phyloP scores from a whole-genome alignment of 768 basidiomycete genomes.

The Mycena vulgaris region DNA sequence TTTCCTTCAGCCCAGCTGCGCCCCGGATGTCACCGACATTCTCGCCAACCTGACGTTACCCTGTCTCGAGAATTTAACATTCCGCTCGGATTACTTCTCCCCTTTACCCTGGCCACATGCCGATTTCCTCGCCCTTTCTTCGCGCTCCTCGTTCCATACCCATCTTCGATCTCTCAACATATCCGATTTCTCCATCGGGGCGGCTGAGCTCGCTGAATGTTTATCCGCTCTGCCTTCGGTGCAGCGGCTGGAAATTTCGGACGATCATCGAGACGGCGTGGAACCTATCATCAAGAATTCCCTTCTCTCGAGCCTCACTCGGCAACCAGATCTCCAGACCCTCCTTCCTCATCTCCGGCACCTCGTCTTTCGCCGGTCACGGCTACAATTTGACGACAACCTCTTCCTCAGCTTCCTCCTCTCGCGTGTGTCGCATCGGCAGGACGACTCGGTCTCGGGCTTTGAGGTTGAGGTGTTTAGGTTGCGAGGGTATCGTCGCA shows the following conservation, averaged over 20 bases:
- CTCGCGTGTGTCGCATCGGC: too few relatives aligned
- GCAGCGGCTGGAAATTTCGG: conserved; percentile 23
- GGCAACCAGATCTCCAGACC: conserved; percentile 5
- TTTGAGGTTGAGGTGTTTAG: conserved; percentile 22
- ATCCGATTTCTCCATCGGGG: conserved; percentile 21
- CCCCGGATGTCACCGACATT: conserved; percentile 28
- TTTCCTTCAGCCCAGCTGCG: conserved; percentile 18
- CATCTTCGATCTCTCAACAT: conserved; percentile 22
- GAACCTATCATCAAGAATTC: conserved; percentile 21
- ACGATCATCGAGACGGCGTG: conserved; percentile 20
- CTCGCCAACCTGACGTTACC: conserved; percentile 25
- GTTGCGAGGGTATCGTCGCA: conserved; percentile 23
- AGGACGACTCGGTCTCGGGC: background rate
- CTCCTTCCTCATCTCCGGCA: conserved; percentile 28
- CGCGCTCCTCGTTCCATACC: too few relatives aligned
- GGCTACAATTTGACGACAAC: conserved; percentile 23
- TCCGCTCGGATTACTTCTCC: conserved; percentile 20
- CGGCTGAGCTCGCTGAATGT: conserved; percentile 27
- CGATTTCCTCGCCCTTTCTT: conserved; percentile 25
- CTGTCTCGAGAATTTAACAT: conserved; percentile 18
- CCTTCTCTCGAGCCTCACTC: conserved; percentile 22
- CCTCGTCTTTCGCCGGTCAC: conserved; percentile 24
- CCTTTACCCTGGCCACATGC: conserved; percentile 26
- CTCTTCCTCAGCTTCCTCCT: background rate
- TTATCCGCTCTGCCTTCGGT: conserved; percentile 24